These are phyloP conservation scores for Silene latifolia DNA, from an alignment of 148 eudicot genomes.

Conservation along the genomic window DNA sequence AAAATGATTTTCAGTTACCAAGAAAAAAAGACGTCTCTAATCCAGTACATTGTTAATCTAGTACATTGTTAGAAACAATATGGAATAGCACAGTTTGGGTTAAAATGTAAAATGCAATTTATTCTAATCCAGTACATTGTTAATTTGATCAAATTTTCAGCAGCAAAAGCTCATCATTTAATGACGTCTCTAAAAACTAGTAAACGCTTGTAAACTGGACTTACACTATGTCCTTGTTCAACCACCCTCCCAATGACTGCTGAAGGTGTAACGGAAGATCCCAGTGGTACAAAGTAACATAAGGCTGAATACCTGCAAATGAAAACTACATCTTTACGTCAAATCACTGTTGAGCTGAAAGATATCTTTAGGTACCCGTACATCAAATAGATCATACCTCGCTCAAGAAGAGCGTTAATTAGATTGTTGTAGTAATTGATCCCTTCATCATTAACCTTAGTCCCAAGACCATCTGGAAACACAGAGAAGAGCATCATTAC, in stretches of 20 bases:
- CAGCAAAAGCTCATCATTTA: too few species aligned
- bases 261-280: conserved; percentile 79
- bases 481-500: conserved; percentile 18
- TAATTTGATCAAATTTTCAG: too few species aligned
- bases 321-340: conserved; percentile 19
- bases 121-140: too few species aligned
- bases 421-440: conserved; percentile 65
- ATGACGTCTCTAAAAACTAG: background rate
- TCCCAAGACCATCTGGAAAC: conserved; percentile 74
- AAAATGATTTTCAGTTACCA: too few species aligned
- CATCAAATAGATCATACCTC: conserved; percentile 36
- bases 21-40: too few species aligned
- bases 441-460: conserved; percentile 65
- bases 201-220: conserved; percentile 18
- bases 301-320: conserved; percentile 68
- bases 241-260: conserved; percentile 75
- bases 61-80: too few species aligned
- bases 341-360: background rate
- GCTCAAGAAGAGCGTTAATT: conserved; percentile 59
- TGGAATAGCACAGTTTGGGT: background rate
- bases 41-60: too few species aligned
- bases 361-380: background rate
- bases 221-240: conserved; percentile 63
- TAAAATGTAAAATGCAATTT: too few species aligned
- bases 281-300: conserved; percentile 75